Conservation (phyloP, 2,329 filamentous ascomycete species). For the Salinomyces thailandicus region DNA sequence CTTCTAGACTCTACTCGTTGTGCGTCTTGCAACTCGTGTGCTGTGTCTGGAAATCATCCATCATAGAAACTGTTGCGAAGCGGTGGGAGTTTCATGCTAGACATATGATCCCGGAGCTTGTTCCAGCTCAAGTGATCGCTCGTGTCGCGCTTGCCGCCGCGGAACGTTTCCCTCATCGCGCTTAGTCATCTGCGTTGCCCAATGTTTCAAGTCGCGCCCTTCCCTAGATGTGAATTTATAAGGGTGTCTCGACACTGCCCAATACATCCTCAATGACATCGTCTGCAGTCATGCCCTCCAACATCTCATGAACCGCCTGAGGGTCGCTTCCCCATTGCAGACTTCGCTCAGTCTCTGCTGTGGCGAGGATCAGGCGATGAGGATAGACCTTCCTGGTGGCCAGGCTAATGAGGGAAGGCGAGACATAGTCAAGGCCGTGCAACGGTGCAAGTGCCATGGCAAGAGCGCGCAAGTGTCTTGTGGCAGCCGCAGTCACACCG, state of each 20-base stretch:
- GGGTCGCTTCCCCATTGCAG: conserved; percentile 85
- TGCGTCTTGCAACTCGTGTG: too few relatives aligned
- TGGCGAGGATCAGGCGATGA: conserved; percentile 66
- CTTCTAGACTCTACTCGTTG: too few relatives aligned
- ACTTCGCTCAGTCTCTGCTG: conserved; percentile 65
- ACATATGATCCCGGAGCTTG: too few relatives aligned
- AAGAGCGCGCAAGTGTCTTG: conserved; percentile 55
- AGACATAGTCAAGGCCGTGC: conserved; percentile 69
- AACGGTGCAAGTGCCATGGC: conserved; percentile 62
- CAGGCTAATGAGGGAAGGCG: conserved; percentile 71
- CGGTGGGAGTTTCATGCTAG: too few relatives aligned
- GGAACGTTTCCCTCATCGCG: not conserved
- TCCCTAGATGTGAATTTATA: too few relatives aligned
- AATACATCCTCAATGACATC: conserved; percentile 50
- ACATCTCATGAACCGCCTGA: conserved; percentile 53
- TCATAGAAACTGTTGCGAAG: too few relatives aligned
- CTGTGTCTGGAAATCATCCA: too few relatives aligned
- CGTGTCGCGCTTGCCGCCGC: too few relatives aligned
- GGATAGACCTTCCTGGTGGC: conserved; percentile 80
- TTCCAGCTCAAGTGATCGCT: too few relatives aligned
- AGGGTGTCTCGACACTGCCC: conserved; percentile 45
- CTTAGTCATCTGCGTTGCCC: not conserved
- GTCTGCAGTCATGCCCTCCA: conserved; percentile 49
- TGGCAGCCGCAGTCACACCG: conserved; percentile 68
- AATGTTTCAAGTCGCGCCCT: not conserved